A percentile compares a stretch with the other conserved stretches of the same genome.
Evolutionary conservation across 352 stramenopile genomes (phyloP).

Genomic region (Phytopythium chamaehyphon): DNA sequence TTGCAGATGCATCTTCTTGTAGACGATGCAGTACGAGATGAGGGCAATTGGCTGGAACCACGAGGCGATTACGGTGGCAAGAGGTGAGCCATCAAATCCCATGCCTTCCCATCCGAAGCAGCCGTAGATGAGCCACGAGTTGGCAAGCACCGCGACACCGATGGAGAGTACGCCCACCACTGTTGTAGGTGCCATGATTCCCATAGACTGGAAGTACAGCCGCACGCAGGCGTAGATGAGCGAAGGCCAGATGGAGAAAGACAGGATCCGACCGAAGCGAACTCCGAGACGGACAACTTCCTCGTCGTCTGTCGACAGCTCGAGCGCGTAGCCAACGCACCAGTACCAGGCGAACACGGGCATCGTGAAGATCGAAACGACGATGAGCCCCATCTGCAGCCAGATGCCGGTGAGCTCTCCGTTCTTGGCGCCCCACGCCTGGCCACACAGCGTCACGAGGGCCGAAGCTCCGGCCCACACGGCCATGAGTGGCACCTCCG

Average conservation of each 20-base stretch:
- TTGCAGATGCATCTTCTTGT: conserved; percentile 54
- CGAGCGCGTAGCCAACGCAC: conserved; percentile 31
- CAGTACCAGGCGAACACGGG: conserved; percentile 42
- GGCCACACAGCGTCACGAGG: conserved; percentile 68
- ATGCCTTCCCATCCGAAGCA: conserved; percentile 37
- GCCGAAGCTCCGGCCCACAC: conserved; percentile 69
- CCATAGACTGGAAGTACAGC: conserved; percentile 64
- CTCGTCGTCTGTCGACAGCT: conserved; percentile 32
- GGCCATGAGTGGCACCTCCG: conserved; percentile 47
- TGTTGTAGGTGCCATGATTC: conserved; percentile 48
- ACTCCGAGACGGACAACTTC: conserved; percentile 41
- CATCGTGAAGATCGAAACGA: conserved; percentile 22
- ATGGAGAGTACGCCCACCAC: conserved; percentile 45
- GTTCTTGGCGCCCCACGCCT: conserved; percentile 65
- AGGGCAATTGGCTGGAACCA: conserved; percentile 58
- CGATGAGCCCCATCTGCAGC: conserved; percentile 60
- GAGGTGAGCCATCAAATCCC: conserved; percentile 53
- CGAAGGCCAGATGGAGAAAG: conserved; percentile 47
- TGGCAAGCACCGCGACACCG: conserved; percentile 30
- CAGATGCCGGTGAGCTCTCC: conserved; percentile 52
- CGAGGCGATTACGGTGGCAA: conserved; percentile 48
- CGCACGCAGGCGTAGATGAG: conserved; percentile 52
- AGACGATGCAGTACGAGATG: conserved; percentile 51
- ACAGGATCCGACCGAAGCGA: conserved; percentile 52
- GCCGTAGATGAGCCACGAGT: conserved; percentile 40